phyloP scores from a whole-genome alignment of 148 eudicot genomes.

The Rhododendron simsii region DNA sequence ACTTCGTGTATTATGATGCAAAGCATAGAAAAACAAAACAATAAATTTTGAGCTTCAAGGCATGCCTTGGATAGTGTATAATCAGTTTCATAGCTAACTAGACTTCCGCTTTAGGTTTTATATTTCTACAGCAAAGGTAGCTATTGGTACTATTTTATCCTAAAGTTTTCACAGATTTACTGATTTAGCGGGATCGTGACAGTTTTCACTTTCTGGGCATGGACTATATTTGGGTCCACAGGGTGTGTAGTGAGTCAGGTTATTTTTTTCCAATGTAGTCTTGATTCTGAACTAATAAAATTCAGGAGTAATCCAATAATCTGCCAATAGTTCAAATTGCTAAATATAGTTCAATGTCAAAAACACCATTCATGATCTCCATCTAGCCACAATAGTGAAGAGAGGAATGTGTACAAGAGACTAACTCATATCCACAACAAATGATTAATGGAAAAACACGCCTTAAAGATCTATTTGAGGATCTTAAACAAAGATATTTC shows the following conservation, averaged over 20 bases:
- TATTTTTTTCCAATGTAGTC: not conserved
- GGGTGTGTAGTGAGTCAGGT: not conserved
- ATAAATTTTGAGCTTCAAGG: not conserved
- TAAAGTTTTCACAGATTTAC: not conserved
- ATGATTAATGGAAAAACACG: not conserved
- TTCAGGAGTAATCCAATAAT: not conserved
- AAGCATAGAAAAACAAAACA: not conserved
- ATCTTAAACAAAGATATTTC: not conserved
- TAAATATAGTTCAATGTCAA: not conserved
- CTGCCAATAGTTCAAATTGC: not conserved
- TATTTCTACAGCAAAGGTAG: not conserved
- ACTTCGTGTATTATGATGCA: not conserved
- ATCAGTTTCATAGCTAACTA: not conserved
- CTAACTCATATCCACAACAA: not conserved
- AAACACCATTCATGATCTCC: not conserved
- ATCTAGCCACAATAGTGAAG: not conserved
- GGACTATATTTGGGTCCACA: not conserved
- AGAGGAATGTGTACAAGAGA: not conserved
- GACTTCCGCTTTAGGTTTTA: not conserved
- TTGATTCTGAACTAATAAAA: not conserved
- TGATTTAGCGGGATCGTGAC: not conserved
- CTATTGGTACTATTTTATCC: not conserved
- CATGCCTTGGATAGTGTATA: not conserved
- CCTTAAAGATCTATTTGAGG: not conserved
- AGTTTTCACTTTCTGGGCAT: not conserved